Conservation (phyloP, 257 asterid genomes). For the Eucommia ulmoides region DNA sequence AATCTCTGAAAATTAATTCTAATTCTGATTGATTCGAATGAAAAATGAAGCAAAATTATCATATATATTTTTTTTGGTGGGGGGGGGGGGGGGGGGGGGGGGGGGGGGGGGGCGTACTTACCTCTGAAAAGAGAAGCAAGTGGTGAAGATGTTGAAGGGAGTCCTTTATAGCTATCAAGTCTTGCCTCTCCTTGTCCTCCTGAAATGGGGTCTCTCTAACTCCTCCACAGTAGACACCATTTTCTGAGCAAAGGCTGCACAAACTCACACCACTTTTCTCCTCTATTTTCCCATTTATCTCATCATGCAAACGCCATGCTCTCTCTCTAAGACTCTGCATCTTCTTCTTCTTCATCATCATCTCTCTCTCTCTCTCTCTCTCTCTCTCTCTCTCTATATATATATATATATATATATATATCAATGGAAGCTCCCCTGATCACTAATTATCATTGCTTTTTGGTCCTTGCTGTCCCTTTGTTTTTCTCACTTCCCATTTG, state of each 20-base stretch:
- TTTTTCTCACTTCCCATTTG: conserved; percentile 8
- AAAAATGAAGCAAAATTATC: not conserved
- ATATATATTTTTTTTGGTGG: too few relatives aligned
- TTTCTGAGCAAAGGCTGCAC: conserved; percentile 34
- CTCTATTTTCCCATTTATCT: conserved; percentile 20
- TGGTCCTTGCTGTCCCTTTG: not conserved
- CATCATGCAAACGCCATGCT: conserved; percentile 29
- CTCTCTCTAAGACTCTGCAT: conserved; percentile 24
- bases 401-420: too few relatives aligned
- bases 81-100: too few relatives aligned
- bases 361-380: conserved; percentile 9
- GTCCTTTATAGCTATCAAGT: conserved; percentile 29
- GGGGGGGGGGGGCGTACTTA: not conserved
- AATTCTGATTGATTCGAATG: not conserved
- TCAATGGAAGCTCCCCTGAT: too few relatives aligned
- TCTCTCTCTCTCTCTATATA: too few relatives aligned
- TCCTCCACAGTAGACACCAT: conserved; percentile 29
- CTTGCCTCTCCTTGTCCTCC: conserved; percentile 31
- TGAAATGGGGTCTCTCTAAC: conserved; percentile 16
- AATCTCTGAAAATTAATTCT: not conserved
- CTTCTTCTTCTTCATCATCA: conserved; percentile 2
- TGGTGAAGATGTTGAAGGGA: conserved; percentile 35
- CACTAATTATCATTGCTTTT: too few relatives aligned
- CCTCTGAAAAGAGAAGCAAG: conserved; percentile 33
- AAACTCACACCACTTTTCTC: conserved; percentile 13